Percentiles rank a stretch among this genome's conserved stretches.
Evolutionary conservation across 1,284 basidiomycete species (phyloP).

Genomic region (Fomitiporia mediterranea): DNA sequence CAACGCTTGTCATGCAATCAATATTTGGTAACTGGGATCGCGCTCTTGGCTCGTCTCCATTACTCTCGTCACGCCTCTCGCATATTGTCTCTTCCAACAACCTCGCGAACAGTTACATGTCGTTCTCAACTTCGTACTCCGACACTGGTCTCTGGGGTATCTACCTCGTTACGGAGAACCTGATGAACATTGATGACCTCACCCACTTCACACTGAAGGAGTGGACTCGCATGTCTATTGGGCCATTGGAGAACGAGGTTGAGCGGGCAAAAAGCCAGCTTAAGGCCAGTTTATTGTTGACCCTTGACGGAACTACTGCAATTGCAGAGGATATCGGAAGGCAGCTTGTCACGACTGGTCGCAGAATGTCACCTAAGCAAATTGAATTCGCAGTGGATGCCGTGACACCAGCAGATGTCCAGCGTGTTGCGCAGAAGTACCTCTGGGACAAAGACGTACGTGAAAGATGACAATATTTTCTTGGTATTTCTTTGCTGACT

Average conservation of each 20-base stretch:
- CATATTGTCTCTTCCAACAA: slow-evolving; percentile 92
- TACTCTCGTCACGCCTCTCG: slow-evolving; percentile 88
- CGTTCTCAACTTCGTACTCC: slow-evolving; percentile 99
- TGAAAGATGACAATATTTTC: slow-evolving; percentile 23
- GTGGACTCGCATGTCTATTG: slow-evolving; percentile 95
- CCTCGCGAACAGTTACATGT: slow-evolving; percentile 99
- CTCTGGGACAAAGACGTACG: slow-evolving; percentile 93
- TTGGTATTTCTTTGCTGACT: slow-evolving; percentile 12
- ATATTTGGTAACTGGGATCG: slow-evolving; percentile 99
- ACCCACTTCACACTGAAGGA: slow-evolving; percentile 93
- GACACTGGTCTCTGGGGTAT: slow-evolving; percentile 99
- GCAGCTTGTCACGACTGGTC: slow-evolving; percentile 93
- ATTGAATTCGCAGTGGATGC: slow-evolving; percentile 92
- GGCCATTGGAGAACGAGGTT: slow-evolving; percentile 83
- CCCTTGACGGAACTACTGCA: slow-evolving; percentile 92
- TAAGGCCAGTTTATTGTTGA: slow-evolving; percentile 89
- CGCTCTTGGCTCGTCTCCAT: slow-evolving; percentile 85
- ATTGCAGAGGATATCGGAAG: slow-evolving; percentile 98
- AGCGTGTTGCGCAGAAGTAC: slow-evolving; percentile 93
- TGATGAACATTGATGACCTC: slow-evolving; percentile 90
- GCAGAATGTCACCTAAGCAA: slow-evolving; percentile 86
- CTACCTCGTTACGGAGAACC: slow-evolving; percentile 94
- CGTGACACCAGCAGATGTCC: slow-evolving; percentile 87
- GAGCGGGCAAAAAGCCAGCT: slow-evolving; percentile 98
- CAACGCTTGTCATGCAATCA: slow-evolving; percentile 97